A percentile compares a stretch with the other conserved stretches of the same genome.
Conservation (phyloP, 768 basidiomycete species). For the Pholiota microspora region DNA sequence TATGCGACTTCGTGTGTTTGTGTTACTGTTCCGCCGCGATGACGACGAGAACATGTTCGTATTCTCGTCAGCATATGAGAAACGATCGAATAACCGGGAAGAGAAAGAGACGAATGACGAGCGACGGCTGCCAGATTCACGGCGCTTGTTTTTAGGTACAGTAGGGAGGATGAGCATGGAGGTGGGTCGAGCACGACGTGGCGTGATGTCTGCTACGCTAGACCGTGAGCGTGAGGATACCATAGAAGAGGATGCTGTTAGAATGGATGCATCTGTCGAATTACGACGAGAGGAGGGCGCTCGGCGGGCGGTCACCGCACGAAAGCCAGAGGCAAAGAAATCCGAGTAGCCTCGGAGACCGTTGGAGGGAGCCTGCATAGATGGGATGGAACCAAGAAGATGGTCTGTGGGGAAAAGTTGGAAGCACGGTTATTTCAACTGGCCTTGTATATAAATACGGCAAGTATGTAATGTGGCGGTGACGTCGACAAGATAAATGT, state of each 20-base stretch:
- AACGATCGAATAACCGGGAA: slow-evolving; percentile 32
- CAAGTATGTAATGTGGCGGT: slow-evolving; percentile 4
- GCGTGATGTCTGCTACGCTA: slow-evolving; percentile 15
- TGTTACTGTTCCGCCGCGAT: slow-evolving; percentile 10
- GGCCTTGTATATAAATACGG: neutral
- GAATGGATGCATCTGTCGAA: slow-evolving; percentile 7
- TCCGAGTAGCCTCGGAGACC: slow-evolving; percentile 21
- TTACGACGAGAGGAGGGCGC: slow-evolving; percentile 4
- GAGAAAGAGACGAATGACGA: slow-evolving; percentile 34
- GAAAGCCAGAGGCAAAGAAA: slow-evolving; percentile 47
- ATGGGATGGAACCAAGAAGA: neutral
- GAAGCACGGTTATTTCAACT: neutral
- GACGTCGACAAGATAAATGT: slow-evolving; percentile 5
- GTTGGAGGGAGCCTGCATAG: slow-evolving; percentile 2
- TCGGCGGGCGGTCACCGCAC: slow-evolving; percentile 30
- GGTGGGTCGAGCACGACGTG: slow-evolving; percentile 24
- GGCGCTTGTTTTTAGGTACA: slow-evolving; percentile 9
- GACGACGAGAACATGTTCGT: slow-evolving; percentile 14
- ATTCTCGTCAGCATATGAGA: slow-evolving; percentile 21
- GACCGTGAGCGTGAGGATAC: slow-evolving; percentile 5
- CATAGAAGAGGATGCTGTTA: slow-evolving; percentile 5
- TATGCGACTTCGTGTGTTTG: slow-evolving; percentile 2
- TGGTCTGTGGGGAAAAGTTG: slow-evolving; percentile 1
- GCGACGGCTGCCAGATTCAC: slow-evolving; percentile 19
- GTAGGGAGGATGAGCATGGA: slow-evolving; percentile 26